phyloP scores from a whole-genome alignment of 176 grass and related monocot genomes.

The Bothriochloa decipiens region DNA sequence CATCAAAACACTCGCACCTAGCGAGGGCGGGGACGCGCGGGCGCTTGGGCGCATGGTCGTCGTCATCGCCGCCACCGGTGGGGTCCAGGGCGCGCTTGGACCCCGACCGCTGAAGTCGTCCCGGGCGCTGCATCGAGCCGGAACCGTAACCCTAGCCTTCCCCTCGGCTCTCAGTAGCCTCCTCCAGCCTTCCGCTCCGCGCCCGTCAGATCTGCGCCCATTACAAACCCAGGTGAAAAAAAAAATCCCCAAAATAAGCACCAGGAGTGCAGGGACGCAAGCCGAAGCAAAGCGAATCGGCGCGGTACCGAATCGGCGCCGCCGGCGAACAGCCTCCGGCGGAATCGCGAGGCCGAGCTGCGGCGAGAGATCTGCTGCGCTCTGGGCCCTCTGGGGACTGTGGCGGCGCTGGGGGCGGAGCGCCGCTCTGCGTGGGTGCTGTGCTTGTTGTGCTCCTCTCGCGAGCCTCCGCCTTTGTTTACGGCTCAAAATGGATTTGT shows the following conservation, averaged over 20 bases:
- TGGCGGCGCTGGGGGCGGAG: not conserved
- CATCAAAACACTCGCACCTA: slow-evolving; percentile 31
- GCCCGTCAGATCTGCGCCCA: slow-evolving; percentile 52
- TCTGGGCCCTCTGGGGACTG: not conserved
- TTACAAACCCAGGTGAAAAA: slow-evolving; percentile 32
- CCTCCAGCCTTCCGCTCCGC: not conserved
- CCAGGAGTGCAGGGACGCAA: not conserved
- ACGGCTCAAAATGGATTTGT: slow-evolving; percentile 34
- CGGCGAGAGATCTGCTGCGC: slow-evolving; percentile 31
- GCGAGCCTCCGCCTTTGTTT: slow-evolving; percentile 1
- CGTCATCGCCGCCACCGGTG: slow-evolving; percentile 43
- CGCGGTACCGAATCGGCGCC: slow-evolving; percentile 19
- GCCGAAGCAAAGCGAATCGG: not conserved
- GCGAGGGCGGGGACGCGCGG: slow-evolving; percentile 65
- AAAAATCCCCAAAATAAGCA: not conserved
- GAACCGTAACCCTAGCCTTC: slow-evolving; percentile 25
- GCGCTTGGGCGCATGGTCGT: slow-evolving; percentile 53
- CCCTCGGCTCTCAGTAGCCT: not conserved
- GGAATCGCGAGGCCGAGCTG: not conserved
- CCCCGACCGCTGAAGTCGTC: slow-evolving; percentile 52
- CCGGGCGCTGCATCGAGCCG: slow-evolving; percentile 52
- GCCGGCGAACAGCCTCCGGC: not conserved
- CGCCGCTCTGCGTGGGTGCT: slow-evolving; percentile 16
- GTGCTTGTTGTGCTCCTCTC: slow-evolving; percentile 10
- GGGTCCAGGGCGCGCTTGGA: slow-evolving; percentile 58